A percentile compares a stretch with the other conserved stretches of the same genome.
Conservation (phyloP, 1,284 basidiomycete species). For the Boletus mariae region DNA sequence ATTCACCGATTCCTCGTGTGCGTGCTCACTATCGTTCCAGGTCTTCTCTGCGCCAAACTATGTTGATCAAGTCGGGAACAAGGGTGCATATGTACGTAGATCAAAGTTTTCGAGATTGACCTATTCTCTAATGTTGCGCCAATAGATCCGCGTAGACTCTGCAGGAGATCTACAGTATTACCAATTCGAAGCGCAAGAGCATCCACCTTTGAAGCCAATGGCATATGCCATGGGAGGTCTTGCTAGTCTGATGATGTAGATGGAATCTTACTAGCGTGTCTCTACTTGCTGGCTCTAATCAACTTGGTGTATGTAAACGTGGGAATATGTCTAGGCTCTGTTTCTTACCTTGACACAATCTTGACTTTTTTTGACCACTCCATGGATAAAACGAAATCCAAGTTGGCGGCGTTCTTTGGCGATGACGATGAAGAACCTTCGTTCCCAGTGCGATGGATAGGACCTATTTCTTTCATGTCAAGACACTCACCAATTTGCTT, state of each 20-base stretch:
- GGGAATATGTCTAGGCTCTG: slow-evolving; percentile 13
- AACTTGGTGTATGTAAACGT: slow-evolving; percentile 13
- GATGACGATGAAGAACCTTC: slow-evolving; percentile 76
- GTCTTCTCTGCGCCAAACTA: slow-evolving; percentile 85
- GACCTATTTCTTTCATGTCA: slow-evolving; percentile 50
- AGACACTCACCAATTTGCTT: slow-evolving; percentile 53
- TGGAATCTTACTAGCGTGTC: neutral
- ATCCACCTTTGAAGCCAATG: slow-evolving; percentile 92
- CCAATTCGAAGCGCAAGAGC: slow-evolving; percentile 84
- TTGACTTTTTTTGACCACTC: slow-evolving; percentile 3
- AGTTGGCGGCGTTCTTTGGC: slow-evolving; percentile 75
- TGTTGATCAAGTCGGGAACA: slow-evolving; percentile 78
- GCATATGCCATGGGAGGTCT: slow-evolving; percentile 74
- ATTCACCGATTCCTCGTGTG: neutral
- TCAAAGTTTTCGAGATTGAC: neutral
- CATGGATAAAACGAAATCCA: slow-evolving; percentile 78
- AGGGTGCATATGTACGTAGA: slow-evolving; percentile 71
- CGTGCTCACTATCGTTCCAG: slow-evolving; percentile 34
- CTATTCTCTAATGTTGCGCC: slow-evolving; percentile 5
- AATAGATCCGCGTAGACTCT: slow-evolving; percentile 78
- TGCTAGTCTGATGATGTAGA: slow-evolving; percentile 59
- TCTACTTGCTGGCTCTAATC: neutral
- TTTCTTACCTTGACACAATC: neutral
- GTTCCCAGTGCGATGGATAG: slow-evolving; percentile 82
- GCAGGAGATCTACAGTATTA: slow-evolving; percentile 73